Base-by-base conservation (phyloP, 1,284 basidiomycete genomes). In the Ganoderma multipileum region DNA sequence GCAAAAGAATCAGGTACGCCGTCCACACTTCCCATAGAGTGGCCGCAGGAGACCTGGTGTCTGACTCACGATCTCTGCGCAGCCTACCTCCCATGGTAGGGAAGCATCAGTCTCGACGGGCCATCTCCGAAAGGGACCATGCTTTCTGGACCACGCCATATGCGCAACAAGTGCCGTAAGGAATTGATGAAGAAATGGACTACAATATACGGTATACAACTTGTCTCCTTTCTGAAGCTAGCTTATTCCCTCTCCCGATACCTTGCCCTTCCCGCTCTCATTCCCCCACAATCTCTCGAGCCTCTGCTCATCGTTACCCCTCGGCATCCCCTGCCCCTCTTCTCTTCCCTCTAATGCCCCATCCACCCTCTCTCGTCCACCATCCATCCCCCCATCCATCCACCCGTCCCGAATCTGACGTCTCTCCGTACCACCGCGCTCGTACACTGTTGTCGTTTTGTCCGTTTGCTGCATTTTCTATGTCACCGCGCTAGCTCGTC, bases 371-470 rank as follows among this genome's bases (percentile, higher is more conserved):
- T 44, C 54, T 36, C 16, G 30, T 14, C 57, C 61, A 39, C 44
- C 33, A 47, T 23, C 44, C 44, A n/a, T 39, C 38, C 47, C n/a
- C 42, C 64, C 59, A 8, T 33, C 33, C 33, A 18, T 55, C 33
- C 55, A 26, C 44, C 61, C 18, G 47, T 50, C 63, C 61, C 61
- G 64, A 52, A 62, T 66, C 59, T 69, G 60, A 64, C 72, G 72
- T 73, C 72, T 59, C 67, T 59, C 67, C 68, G 68, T 69, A 71
- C 68, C 60, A 71, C 64, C 64, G 64, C 72, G 72, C 68, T 73
- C 72, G 70, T 73, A 63, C 65, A 65, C 71, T 72, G 73, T 76
- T 72, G 73, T 76, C 74, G 74, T 74, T 76, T 71, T 74, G 73
- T 73, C 66, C 69, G 67, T 72, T 73, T 73, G 71, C 70, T 71